Conservation (phyloP, 805 yeast species). For the Wickerhamomyces canadensis region DNA sequence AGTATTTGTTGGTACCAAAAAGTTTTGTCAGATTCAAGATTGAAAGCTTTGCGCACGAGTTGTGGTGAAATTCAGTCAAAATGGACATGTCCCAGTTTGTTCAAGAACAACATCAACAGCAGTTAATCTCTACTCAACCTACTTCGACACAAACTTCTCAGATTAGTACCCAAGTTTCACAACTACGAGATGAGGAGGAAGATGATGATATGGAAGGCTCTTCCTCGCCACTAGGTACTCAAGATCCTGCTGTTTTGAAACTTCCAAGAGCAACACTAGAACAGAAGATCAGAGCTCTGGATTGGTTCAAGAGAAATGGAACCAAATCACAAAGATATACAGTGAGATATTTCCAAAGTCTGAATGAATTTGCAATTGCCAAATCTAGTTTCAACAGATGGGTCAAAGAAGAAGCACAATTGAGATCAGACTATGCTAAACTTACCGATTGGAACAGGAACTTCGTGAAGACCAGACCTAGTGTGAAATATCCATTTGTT, state of each 20-base stretch:
- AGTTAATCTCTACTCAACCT: background rate
- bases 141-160: no score
- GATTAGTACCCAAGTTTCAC: no score
- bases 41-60: no score
- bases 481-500: conserved; percentile 27
- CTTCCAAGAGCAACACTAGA: conserved; percentile 32
- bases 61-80: no score
- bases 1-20: no score
- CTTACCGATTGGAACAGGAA: conserved; percentile 2
- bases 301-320: conserved; percentile 30
- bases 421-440: conserved; percentile 10
- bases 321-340: conserved; percentile 31
- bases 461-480: conserved; percentile 24
- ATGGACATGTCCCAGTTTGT: conserved; percentile 1
- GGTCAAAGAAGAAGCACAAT: conserved; percentile 28
- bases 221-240: no score
- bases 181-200: no score
- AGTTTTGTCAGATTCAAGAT: no score
- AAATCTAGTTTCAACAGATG: conserved; percentile 36
- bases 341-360: conserved; percentile 26
- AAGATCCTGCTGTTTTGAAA: conserved; percentile 1
- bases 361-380: conserved; percentile 30
- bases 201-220: no score
- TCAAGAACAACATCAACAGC: background rate
- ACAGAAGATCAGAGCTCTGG: conserved; percentile 30